phyloP scores from a whole-genome alignment of 176 grass and related monocot species.

The Microstegium vimineum region DNA sequence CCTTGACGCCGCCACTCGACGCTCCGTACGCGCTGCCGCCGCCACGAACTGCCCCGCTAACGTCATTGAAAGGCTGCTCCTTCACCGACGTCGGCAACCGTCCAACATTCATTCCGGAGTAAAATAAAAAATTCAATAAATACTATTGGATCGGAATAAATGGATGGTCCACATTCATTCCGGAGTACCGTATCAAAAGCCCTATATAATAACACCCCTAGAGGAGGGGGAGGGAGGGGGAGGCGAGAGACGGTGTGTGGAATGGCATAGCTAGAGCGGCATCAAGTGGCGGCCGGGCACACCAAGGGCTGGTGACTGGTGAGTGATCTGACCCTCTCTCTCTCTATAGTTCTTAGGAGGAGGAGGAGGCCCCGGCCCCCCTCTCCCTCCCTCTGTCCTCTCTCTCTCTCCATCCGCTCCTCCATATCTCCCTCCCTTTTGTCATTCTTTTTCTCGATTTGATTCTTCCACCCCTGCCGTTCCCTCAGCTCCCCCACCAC shows the following conservation, averaged over 20 bases:
- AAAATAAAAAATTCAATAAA: too few species aligned
- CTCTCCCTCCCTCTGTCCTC: too few species aligned
- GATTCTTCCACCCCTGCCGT: slow-evolving; percentile 11
- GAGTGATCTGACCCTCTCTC: not conserved
- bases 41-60: too few species aligned
- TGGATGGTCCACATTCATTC: too few species aligned
- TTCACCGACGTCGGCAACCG: too few species aligned
- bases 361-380: not conserved
- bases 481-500: too few species aligned
- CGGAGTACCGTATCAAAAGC: too few species aligned
- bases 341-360: not conserved
- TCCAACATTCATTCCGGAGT: too few species aligned
- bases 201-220: not conserved
- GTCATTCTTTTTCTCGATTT: slow-evolving; percentile 30
- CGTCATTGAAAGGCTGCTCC: too few species aligned
- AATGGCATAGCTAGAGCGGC: not conserved
- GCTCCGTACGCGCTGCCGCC: too few species aligned
- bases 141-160: too few species aligned
- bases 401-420: slow-evolving; percentile 22
- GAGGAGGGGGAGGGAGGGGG: not conserved
- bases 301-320: not conserved
- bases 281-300: slow-evolving; percentile 21
- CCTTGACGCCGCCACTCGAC: too few species aligned
- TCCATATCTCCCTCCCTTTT: slow-evolving; percentile 27
- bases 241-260: not conserved